Conservation (phyloP, 208 protist genomes). For the Trypanosoma boissoni region DNA sequence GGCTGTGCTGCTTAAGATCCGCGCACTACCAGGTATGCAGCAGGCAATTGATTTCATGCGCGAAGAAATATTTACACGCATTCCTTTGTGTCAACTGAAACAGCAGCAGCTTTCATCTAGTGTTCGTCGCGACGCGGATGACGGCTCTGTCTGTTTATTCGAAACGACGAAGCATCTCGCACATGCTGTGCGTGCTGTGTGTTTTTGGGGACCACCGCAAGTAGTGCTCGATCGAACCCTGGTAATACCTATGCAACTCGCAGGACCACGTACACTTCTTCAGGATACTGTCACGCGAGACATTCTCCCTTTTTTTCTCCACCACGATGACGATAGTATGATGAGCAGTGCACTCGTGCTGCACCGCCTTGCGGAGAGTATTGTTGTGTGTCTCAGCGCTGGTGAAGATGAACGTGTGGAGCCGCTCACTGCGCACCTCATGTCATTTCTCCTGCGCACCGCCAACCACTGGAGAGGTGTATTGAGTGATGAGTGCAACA, state of each 20-base stretch:
- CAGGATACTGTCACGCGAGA: slow-evolving; percentile 14
- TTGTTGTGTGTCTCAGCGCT: slow-evolving; percentile 13
- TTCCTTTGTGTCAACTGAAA: too few relatives aligned
- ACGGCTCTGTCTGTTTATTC: background rate
- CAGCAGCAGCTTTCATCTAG: too few relatives aligned
- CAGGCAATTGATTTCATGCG: too few relatives aligned
- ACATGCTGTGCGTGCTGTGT: slow-evolving; percentile 10
- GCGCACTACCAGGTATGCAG: too few relatives aligned
- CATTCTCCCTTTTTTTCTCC: slow-evolving; percentile 21
- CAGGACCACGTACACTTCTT: slow-evolving; percentile 11
- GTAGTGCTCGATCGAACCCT: slow-evolving; percentile 17
- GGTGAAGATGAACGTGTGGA: slow-evolving; percentile 18
- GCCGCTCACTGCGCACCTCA: slow-evolving; percentile 11
- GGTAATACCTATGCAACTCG: slow-evolving; percentile 17
- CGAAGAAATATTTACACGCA: too few relatives aligned
- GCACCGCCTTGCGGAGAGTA: slow-evolving; percentile 21
- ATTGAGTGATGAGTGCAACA: slow-evolving; percentile 10
- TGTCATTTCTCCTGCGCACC: background rate
- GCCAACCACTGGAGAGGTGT: slow-evolving; percentile 17
- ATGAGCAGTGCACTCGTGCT: slow-evolving; percentile 15
- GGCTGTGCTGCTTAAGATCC: too few relatives aligned
- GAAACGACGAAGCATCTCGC: slow-evolving; percentile 12
- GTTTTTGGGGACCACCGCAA: slow-evolving; percentile 15
- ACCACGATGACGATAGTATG: slow-evolving; percentile 3
- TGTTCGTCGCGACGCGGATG: background rate